Evolutionary conservation across 441 rosid species (phyloP).

Genomic region (Erodium moschatum): DNA sequence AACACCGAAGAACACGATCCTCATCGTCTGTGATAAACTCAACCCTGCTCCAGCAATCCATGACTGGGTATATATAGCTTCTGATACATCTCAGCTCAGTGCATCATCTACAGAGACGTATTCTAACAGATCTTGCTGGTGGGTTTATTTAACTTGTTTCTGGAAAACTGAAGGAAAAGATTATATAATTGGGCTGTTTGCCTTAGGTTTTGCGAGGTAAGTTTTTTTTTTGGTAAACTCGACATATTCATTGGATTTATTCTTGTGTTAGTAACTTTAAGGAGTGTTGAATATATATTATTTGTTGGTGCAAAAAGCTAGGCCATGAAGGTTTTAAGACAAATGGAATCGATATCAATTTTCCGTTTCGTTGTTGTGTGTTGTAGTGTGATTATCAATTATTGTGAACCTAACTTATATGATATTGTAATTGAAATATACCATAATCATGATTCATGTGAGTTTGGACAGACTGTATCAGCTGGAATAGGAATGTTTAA

Average conservation of each 20-base stretch:
- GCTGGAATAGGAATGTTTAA: too few relatives aligned
- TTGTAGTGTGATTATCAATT: neutral
- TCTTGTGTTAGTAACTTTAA: conserved; percentile 38
- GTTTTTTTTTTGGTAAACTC: conserved; percentile 24
- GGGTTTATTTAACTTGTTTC: conserved; percentile 23
- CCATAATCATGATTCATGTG: too few relatives aligned
- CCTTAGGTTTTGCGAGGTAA: conserved; percentile 40
- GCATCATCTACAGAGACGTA: neutral
- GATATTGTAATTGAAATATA: too few relatives aligned
- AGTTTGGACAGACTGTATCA: too few relatives aligned
- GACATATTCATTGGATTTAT: conserved; percentile 56
- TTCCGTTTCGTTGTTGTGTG: neutral
- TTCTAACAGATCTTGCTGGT: conserved; percentile 25
- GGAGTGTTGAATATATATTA: conserved; percentile 30
- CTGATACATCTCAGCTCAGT: neutral
- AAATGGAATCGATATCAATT: neutral
- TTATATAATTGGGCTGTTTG: conserved; percentile 27
- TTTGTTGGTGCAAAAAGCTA: conserved; percentile 20
- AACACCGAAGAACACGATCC: neutral
- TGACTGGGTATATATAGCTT: conserved; percentile 16
- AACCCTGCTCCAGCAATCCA: conserved; percentile 21
- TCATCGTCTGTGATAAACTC: conserved; percentile 17
- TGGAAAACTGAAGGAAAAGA: conserved; percentile 14
- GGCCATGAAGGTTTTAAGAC: conserved; percentile 1
- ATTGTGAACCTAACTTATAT: too few relatives aligned